Evolutionary conservation across 1,284 basidiomycete genomes (phyloP).

Genomic region (Apiotrichum akiyoshidainum): DNA sequence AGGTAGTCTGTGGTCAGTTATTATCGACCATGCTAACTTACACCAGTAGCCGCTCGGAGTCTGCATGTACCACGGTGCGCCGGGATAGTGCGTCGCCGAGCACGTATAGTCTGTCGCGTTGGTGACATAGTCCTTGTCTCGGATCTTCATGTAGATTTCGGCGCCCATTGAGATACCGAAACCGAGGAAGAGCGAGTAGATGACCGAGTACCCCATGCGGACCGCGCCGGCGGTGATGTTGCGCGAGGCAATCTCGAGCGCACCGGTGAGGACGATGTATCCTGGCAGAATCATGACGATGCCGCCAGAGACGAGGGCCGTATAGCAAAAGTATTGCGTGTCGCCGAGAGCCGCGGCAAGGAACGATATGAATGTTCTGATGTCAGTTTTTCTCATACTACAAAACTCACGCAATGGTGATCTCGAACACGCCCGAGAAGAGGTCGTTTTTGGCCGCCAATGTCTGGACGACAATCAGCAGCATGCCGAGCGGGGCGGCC

Average conservation of each 20-base stretch:
- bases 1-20: conserved; percentile 60
- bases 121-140: conserved; percentile 49
- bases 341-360: conserved; percentile 71
- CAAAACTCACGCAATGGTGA: conserved; percentile 7
- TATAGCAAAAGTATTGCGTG: conserved; percentile 74
- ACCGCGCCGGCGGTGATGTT: conserved; percentile 82
- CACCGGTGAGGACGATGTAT: conserved; percentile 74
- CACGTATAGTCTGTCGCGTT: conserved; percentile 64
- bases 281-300: conserved; percentile 83
- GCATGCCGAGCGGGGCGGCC: conserved; percentile 72
- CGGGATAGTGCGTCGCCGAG: conserved; percentile 56
- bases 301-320: conserved; percentile 75
- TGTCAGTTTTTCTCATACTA: not conserved
- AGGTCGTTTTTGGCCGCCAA: conserved; percentile 73
- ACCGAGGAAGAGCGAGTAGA: conserved; percentile 65
- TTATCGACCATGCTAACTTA: conserved; percentile 33
- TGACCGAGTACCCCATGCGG: conserved; percentile 69
- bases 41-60: conserved; percentile 52
- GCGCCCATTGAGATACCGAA: conserved; percentile 79
- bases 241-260: conserved; percentile 69
- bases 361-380: conserved; percentile 63
- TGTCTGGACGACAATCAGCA: conserved; percentile 72
- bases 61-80: conserved; percentile 53
- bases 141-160: conserved; percentile 62
- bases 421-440: conserved; percentile 71